phyloP scores from a whole-genome alignment of 768 basidiomycete species.

The Suillus alpinus region DNA sequence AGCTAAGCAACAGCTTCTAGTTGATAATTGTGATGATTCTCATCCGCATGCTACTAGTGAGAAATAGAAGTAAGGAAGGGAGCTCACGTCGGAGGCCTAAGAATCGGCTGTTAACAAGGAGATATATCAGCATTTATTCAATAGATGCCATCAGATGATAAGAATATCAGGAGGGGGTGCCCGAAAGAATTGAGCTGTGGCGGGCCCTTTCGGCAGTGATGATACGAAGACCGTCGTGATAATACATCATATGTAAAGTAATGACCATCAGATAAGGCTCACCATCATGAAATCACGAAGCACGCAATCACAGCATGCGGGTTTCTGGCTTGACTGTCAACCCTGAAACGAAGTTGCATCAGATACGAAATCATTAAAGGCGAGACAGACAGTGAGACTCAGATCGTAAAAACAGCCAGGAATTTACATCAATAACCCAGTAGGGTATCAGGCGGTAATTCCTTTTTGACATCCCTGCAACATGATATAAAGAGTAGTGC shows the following conservation, averaged over 20 bases:
- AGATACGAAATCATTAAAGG: background rate
- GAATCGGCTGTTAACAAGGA: background rate
- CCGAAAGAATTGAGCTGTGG: constrained; percentile 84
- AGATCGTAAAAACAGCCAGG: constrained; percentile 76
- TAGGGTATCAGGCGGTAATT: constrained; percentile 80
- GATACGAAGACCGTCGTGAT: constrained; percentile 95
- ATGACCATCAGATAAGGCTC: constrained; percentile 23
- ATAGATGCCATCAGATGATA: background rate
- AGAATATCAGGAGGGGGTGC: constrained; percentile 71
- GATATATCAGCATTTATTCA: constrained; percentile 7
- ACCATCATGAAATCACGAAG: constrained; percentile 21
- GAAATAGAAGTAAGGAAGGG: background rate
- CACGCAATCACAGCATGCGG: constrained; percentile 15
- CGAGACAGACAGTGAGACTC: constrained; percentile 34
- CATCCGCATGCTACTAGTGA: constrained; percentile 17
- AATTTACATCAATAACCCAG: constrained; percentile 63
- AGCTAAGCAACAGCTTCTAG: constrained; percentile 90
- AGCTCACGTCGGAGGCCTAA: background rate
- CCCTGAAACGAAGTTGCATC: background rate
- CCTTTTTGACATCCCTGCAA: constrained; percentile 63
- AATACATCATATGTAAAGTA: constrained; percentile 54
- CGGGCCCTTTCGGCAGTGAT: constrained; percentile 85
- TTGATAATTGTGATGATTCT: constrained; percentile 52
- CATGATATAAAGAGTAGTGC: constrained; percentile 7
- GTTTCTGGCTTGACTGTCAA: background rate